phyloP scores from a whole-genome alignment of 352 stramenopile species.

The Thraustochytrium sp. region DNA sequence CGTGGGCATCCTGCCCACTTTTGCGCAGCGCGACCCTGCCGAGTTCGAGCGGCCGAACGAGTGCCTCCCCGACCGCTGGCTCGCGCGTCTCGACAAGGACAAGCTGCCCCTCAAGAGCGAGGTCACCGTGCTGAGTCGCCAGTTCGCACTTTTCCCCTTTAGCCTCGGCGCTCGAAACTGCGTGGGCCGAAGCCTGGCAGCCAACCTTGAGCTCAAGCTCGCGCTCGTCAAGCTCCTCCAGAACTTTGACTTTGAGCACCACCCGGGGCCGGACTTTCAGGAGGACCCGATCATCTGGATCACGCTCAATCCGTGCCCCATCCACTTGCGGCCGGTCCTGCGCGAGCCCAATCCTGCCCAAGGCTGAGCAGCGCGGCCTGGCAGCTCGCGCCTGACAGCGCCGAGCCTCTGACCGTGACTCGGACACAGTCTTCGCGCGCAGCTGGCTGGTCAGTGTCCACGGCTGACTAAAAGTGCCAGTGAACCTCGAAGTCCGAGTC shows the following conservation, averaged over 20 bases:
- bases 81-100: background rate
- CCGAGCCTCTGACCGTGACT: too few relatives aligned
- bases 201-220: too few relatives aligned
- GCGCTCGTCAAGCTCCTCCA: too few relatives aligned
- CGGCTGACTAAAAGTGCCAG: too few relatives aligned
- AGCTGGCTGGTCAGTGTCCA: too few relatives aligned
- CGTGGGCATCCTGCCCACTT: slow-evolving; percentile 6
- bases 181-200: background rate
- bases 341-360: too few relatives aligned
- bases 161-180: background rate
- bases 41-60: background rate
- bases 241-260: too few relatives aligned
- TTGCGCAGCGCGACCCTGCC: background rate
- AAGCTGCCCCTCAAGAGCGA: background rate
- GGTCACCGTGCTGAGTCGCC: background rate
- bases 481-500: too few relatives aligned
- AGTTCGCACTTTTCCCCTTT: background rate
- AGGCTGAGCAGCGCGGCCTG: too few relatives aligned
- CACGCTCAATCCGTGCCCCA: background rate
- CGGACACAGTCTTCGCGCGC: too few relatives aligned
- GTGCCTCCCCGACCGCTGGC: slow-evolving; percentile 27
- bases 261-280: background rate
- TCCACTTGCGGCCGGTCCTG: background rate
- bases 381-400: too few relatives aligned
- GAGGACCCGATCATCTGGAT: background rate